Conservation (phyloP, 805 yeast genomes). For the Kockiozyma suomiensis region DNA sequence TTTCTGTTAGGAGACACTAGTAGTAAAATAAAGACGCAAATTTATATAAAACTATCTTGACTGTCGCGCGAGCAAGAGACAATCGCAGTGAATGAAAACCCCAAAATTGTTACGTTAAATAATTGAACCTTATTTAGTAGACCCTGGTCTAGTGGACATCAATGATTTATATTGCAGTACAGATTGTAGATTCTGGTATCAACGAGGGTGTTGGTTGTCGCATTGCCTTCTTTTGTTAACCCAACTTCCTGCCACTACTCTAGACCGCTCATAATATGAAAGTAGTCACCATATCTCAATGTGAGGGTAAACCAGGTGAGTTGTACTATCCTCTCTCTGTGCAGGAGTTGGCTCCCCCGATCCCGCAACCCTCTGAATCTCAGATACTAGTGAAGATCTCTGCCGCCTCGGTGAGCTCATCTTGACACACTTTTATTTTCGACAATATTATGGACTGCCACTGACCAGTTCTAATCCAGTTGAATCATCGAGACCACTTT, state of each 20-base stretch:
- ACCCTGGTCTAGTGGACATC: not conserved
- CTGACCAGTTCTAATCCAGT: not conserved
- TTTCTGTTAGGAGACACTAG: too few relatives aligned
- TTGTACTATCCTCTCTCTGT: slow-evolving; percentile 11
- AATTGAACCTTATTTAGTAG: too few relatives aligned
- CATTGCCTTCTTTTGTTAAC: too few relatives aligned
- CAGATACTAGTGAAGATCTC: slow-evolving; percentile 26
- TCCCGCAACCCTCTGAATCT: not conserved
- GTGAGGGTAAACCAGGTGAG: slow-evolving; percentile 20
- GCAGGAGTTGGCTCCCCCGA: not conserved
- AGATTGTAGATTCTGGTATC: too few relatives aligned
- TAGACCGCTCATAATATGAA: slow-evolving; percentile 8
- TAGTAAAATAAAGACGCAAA: not conserved
- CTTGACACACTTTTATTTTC: too few relatives aligned
- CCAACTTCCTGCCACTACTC: too few relatives aligned
- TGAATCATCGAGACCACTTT: slow-evolving; percentile 35
- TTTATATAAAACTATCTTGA: too few relatives aligned
- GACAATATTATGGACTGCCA: not conserved
- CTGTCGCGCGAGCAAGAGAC: too few relatives aligned
- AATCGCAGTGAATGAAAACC: not conserved
- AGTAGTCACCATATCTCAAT: slow-evolving; percentile 6
- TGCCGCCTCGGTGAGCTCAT: slow-evolving; percentile 21
- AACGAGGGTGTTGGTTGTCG: not conserved
- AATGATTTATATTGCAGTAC: not conserved
- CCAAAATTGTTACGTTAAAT: too few relatives aligned